Conservation (phyloP, 78 protist species). For the Planoprotostelium fungivorum region DNA sequence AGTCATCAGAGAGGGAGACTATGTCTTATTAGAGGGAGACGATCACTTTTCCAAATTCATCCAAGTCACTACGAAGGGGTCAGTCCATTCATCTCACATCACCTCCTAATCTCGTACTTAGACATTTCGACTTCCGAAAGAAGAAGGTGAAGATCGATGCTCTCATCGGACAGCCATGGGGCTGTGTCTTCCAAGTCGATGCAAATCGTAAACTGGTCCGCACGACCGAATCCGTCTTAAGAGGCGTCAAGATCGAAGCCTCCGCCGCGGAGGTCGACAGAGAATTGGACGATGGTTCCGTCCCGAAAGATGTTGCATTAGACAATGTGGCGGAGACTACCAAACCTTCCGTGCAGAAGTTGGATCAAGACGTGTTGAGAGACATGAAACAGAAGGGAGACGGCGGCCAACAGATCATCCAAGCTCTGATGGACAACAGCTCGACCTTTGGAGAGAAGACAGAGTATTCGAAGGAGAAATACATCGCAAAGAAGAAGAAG, state of each 20-base stretch:
- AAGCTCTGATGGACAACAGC: slow-evolving; percentile 48
- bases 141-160: not conserved
- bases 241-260: not conserved
- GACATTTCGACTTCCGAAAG: not conserved
- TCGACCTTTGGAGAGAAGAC: slow-evolving; percentile 38
- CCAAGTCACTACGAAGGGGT: not conserved
- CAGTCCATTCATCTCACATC: not conserved
- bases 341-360: slow-evolving; percentile 47
- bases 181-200: slow-evolving; percentile 11
- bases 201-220: not conserved
- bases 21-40: not conserved
- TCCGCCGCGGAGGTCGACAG: slow-evolving; percentile 33
- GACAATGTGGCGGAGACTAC: slow-evolving; percentile 17
- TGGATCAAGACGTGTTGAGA: slow-evolving; percentile 37
- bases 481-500: slow-evolving; percentile 38
- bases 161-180: slow-evolving; percentile 43
- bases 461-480: slow-evolving; percentile 32
- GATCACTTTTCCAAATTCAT: not conserved
- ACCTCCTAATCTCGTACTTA: not conserved
- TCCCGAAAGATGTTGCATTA: slow-evolving; percentile 18
- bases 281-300: not conserved
- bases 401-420: slow-evolving; percentile 21
- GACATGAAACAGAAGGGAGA: slow-evolving; percentile 26
- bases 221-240: not conserved
- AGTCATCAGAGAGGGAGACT: not conserved